A percentile compares a stretch with the other conserved stretches of the same genome.
These are phyloP conservation scores for Fusarium haematococcum DNA, from an alignment of 2,329 filamentous ascomycete species.

Conservation along the genomic window DNA sequence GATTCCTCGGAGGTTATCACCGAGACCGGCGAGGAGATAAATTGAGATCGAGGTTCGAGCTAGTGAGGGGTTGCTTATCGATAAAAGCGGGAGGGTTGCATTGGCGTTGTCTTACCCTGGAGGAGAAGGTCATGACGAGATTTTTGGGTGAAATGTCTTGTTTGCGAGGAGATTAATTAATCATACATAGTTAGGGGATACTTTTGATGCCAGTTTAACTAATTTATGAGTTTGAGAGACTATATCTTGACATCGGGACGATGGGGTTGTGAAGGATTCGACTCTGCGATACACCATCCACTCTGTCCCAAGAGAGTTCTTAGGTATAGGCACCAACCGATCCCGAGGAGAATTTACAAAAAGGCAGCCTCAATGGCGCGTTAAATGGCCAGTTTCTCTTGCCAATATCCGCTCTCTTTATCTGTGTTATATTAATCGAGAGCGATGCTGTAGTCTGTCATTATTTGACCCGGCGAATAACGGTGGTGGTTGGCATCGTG, in stretches of 20 bases:
- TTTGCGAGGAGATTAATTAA: neutral
- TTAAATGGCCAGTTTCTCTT: neutral
- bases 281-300: neutral
- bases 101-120: conserved; percentile 28
- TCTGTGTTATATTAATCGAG: neutral
- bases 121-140: neutral
- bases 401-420: neutral
- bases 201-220: too few species aligned
- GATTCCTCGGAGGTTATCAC: conserved; percentile 31
- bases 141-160: neutral
- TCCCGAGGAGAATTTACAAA: neutral
- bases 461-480: neutral
- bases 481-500: neutral
- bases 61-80: conserved; percentile 38
- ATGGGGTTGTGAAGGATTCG: neutral
- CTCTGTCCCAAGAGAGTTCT: neutral
- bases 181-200: neutral
- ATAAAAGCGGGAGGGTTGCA: conserved; percentile 30
- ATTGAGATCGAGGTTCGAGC: conserved; percentile 19
- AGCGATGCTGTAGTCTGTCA: too few species aligned
- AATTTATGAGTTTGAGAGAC: accelerated
- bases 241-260: neutral
- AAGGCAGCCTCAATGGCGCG: neutral
- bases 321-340: neutral
- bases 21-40: conserved; percentile 43